Percentiles rank a stretch among this genome's conserved stretches.
These are phyloP conservation scores for Aureobasidium sp. DNA, from an alignment of 2,329 filamentous ascomycete genomes.

Conservation along the genomic window DNA sequence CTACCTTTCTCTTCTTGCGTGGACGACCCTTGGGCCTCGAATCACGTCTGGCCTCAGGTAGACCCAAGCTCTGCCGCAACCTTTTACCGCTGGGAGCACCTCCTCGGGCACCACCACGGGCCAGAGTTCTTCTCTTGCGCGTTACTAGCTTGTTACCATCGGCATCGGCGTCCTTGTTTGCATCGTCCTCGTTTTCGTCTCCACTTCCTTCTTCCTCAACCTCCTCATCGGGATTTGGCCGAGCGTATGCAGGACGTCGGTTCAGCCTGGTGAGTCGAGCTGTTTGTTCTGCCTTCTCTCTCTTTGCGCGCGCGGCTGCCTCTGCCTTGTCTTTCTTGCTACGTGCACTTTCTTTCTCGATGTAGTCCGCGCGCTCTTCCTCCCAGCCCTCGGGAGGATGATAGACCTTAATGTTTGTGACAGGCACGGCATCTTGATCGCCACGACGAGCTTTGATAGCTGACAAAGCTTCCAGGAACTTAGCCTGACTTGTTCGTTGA, in stretches of 20 bases:
- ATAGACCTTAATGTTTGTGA: slow-evolving; percentile 24
- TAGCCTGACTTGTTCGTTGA: slow-evolving; percentile 23
- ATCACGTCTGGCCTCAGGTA: slow-evolving; percentile 7
- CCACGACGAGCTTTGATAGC: slow-evolving; percentile 36
- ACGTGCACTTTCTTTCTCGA: slow-evolving; percentile 13
- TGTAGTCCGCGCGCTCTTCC: slow-evolving; percentile 14
- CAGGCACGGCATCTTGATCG: slow-evolving; percentile 30
- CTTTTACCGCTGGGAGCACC: slow-evolving; percentile 12
- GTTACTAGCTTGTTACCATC: slow-evolving; percentile 9
- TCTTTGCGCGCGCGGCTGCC: neutral
- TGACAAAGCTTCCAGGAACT: slow-evolving; percentile 36
- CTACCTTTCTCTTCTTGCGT: slow-evolving; percentile 9
- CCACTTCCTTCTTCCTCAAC: slow-evolving; percentile 1
- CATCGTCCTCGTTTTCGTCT: slow-evolving; percentile 3
- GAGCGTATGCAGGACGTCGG: slow-evolving; percentile 1
- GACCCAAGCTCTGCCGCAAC: slow-evolving; percentile 10
- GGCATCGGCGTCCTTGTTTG: neutral
- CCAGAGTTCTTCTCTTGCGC: slow-evolving; percentile 6
- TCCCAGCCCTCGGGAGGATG: slow-evolving; percentile 18
- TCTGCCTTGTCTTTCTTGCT: slow-evolving; percentile 5
- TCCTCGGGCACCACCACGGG: slow-evolving; percentile 6
- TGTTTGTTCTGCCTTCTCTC: neutral
- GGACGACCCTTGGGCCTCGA: neutral
- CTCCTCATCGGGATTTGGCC: neutral
- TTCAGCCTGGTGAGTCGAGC: neutral